These are phyloP conservation scores for Physcia stellaris DNA, from an alignment of 495 filamentous ascomycete species.

Conservation along the genomic window DNA sequence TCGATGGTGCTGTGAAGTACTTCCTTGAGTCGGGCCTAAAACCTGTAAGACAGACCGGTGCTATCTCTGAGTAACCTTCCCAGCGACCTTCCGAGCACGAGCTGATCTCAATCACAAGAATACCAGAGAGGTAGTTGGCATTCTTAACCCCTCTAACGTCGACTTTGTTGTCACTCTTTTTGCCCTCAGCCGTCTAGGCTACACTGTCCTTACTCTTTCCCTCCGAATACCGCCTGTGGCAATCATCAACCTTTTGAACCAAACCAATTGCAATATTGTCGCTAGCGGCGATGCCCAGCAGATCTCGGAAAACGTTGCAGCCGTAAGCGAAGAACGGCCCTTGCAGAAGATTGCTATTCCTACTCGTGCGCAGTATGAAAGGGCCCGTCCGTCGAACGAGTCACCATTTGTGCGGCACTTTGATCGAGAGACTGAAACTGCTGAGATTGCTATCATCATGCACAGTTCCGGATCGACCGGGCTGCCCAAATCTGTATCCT, in stretches of 20 bases:
- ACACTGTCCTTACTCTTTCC: constrained; percentile 44
- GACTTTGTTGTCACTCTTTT: constrained; percentile 43
- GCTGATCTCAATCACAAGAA: constrained; percentile 19
- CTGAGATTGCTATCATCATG: constrained; percentile 30
- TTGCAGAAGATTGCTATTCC: constrained; percentile 20
- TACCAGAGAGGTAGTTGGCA: too few relatives aligned
- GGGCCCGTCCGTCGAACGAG: constrained; percentile 15
- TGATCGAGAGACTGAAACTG: constrained; percentile 22
- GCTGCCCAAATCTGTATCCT: constrained; percentile 36
- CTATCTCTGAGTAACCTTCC: not conserved
- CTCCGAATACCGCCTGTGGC: constrained; percentile 39
- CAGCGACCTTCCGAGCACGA: constrained; percentile 11
- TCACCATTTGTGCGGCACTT: constrained; percentile 19
- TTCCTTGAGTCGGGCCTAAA: constrained; percentile 28
- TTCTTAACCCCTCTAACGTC: constrained; percentile 41
- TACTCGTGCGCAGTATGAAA: constrained; percentile 21
- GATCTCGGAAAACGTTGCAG: constrained; percentile 27
- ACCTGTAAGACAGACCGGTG: constrained; percentile 12
- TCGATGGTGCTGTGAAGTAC: constrained; percentile 30
- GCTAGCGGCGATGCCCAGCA: constrained; percentile 19
- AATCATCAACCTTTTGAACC: constrained; percentile 35
- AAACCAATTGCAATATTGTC: constrained; percentile 29
- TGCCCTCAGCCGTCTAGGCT: constrained; percentile 43
- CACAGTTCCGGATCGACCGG: constrained; percentile 49
- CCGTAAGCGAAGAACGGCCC: constrained; percentile 19